Evolutionary conservation across 2,329 filamentous ascomycete genomes (phyloP).

Genomic region (Graphilbum fragrans): DNA sequence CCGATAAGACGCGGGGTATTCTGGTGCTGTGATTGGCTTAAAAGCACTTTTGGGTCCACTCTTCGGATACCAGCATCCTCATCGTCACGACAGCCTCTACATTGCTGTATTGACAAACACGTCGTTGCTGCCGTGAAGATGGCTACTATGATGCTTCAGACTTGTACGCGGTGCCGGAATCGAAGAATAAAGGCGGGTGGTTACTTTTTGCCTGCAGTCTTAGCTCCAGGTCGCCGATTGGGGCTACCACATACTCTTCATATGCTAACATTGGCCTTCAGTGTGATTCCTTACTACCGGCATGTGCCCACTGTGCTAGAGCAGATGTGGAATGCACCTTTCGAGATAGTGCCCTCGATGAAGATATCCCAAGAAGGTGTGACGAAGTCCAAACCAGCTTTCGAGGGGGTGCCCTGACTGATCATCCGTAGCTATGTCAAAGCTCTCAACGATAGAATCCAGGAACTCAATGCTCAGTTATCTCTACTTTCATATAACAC

Average conservation of each 20-base stretch:
- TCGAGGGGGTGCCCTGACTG: not conserved
- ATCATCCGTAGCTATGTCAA: constrained; percentile 1
- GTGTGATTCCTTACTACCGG: constrained; percentile 2
- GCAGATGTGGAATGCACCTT: constrained; percentile 2
- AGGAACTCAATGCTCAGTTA: constrained; percentile 1
- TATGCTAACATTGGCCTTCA: too few relatives aligned
- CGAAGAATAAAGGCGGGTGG: constrained; percentile 1
- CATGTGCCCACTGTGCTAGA: constrained; percentile 2
- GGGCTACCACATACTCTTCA: too few relatives aligned
- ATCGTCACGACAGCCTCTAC: too few relatives aligned
- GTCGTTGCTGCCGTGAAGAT: not conserved
- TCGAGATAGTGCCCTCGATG: constrained; percentile 1
- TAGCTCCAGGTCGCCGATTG: too few relatives aligned
- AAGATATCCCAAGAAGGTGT: constrained; percentile 3
- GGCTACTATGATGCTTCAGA: constrained; percentile 1
- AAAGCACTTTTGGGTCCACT: too few relatives aligned
- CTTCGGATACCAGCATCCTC: too few relatives aligned
- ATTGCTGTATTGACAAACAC: too few relatives aligned
- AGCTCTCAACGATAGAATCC: not conserved
- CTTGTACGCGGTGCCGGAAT: constrained; percentile 2
- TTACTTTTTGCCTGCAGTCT: not conserved
- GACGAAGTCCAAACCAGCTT: not conserved
- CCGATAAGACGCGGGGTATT: too few relatives aligned
- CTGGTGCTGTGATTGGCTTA: too few relatives aligned
- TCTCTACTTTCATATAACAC: not conserved